Percentiles rank a stretch among this genome's conserved stretches.
These are phyloP conservation scores for Schwanniomyces polymorphus DNA, from an alignment of 805 yeast species.

Conservation along the genomic window DNA sequence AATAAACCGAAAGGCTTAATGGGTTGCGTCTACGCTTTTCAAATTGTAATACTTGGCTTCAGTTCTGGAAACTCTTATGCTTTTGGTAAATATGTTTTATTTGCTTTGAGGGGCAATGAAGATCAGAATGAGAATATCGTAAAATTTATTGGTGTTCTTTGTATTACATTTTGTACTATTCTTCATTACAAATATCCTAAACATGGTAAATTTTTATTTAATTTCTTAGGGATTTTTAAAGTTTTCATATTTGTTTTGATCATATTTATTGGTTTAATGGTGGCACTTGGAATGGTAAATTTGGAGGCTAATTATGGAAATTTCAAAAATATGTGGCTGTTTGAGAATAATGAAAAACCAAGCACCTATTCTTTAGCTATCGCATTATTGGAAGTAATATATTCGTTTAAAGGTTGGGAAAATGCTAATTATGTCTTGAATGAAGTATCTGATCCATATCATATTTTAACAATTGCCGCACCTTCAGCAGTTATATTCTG, in stretches of 20 bases:
- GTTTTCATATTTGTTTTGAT: slow-evolving; percentile 50
- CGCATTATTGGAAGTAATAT: slow-evolving; percentile 58
- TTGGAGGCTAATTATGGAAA: slow-evolving; percentile 16
- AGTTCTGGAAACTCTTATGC: slow-evolving; percentile 66
- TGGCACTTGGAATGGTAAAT: slow-evolving; percentile 28
- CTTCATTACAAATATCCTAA: slow-evolving; percentile 51
- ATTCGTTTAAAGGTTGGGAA: slow-evolving; percentile 72
- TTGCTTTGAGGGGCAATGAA: slow-evolving; percentile 22
- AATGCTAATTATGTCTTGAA: slow-evolving; percentile 63
- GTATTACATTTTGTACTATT: slow-evolving; percentile 45
- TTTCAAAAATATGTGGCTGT: slow-evolving; percentile 36
- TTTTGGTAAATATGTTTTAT: slow-evolving; percentile 59
- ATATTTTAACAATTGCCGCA: slow-evolving; percentile 60
- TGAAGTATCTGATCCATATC: slow-evolving; percentile 57
- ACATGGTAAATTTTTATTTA: slow-evolving; percentile 52
- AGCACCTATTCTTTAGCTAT: slow-evolving; percentile 51
- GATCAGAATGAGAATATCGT: slow-evolving; percentile 30
- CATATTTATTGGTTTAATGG: slow-evolving; percentile 47
- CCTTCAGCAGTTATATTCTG: slow-evolving; percentile 56
- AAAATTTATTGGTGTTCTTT: slow-evolving; percentile 49
- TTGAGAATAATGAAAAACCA: slow-evolving; percentile 20
- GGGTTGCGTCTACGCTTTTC: slow-evolving; percentile 47
- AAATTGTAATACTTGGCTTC: slow-evolving; percentile 57
- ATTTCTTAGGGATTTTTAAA: slow-evolving; percentile 55
- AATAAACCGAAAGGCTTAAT: slow-evolving; percentile 30